Percentiles rank a stretch among this genome's conserved stretches.
Conservation (phyloP, 768 basidiomycete genomes). For the Suillus subluteus region DNA sequence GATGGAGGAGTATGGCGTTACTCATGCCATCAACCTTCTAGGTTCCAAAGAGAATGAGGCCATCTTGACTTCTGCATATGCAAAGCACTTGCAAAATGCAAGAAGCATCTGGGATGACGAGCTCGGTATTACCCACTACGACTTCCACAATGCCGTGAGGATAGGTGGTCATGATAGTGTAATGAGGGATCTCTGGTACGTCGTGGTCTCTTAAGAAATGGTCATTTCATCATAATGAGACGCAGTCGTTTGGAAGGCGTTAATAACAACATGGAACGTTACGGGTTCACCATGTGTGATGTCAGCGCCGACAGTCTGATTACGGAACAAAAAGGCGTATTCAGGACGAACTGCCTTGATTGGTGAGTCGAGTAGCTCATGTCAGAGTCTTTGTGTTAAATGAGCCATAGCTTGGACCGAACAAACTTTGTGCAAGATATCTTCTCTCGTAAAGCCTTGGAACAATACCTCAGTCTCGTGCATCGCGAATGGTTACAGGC, state of each 20-base stretch:
- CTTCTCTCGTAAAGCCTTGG: slow-evolving; percentile 78
- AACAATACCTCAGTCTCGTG: slow-evolving; percentile 80
- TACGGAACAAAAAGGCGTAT: slow-evolving; percentile 89
- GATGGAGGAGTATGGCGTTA: slow-evolving; percentile 80
- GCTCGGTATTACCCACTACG: slow-evolving; percentile 84
- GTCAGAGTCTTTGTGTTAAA: slow-evolving; percentile 12
- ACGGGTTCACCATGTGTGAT: slow-evolving; percentile 87
- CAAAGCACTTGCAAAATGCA: slow-evolving; percentile 74
- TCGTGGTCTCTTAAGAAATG: slow-evolving; percentile 4
- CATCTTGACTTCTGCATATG: slow-evolving; percentile 80
- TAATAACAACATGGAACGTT: slow-evolving; percentile 68
- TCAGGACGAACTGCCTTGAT: slow-evolving; percentile 94
- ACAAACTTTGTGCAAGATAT: slow-evolving; percentile 99
- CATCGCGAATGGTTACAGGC: slow-evolving; percentile 77
- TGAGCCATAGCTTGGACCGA: slow-evolving; percentile 74
- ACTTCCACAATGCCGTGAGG: slow-evolving; percentile 87
- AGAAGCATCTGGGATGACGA: slow-evolving; percentile 64
- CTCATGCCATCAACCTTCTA: slow-evolving; percentile 90
- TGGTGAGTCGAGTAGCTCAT: slow-evolving; percentile 56
- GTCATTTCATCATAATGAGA: slow-evolving; percentile 14
- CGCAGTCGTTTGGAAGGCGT: slow-evolving; percentile 65
- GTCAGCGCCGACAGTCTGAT: slow-evolving; percentile 66
- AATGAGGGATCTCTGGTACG: slow-evolving; percentile 69
- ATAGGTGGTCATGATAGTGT: slow-evolving; percentile 88
- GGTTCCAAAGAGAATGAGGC: slow-evolving; percentile 93